Evolutionary conservation across 2,329 filamentous ascomycete genomes (phyloP).

Genomic region (Arachnomyces sp.): DNA sequence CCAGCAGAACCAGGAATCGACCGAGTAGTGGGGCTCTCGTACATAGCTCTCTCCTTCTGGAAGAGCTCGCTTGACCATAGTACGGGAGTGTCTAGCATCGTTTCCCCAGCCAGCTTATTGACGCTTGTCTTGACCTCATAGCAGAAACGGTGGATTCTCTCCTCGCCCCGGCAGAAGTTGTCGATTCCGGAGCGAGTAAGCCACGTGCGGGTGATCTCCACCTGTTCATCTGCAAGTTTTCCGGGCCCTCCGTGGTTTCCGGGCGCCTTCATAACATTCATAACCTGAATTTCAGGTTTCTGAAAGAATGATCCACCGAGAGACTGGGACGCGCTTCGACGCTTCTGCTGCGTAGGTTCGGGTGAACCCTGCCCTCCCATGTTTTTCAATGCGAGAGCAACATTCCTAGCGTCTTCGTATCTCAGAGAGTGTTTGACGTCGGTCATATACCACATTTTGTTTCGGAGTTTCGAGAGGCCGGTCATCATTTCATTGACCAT

Average conservation of each 20-base stretch:
- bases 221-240: constrained; percentile 92
- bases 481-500: constrained; percentile 67
- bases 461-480: constrained; percentile 64
- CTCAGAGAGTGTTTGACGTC: constrained; percentile 83
- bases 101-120: constrained; percentile 75
- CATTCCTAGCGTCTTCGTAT: constrained; percentile 79
- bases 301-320: constrained; percentile 56
- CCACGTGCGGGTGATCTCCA: constrained; percentile 76
- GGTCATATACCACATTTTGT: constrained; percentile 98
- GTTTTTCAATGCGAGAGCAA: constrained; percentile 78
- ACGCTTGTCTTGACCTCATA: constrained; percentile 83
- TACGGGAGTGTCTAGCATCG: constrained; percentile 73
- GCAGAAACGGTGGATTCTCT: constrained; percentile 87
- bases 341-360: constrained; percentile 20
- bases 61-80: constrained; percentile 90
- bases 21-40: constrained; percentile 33
- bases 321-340: constrained; percentile 38
- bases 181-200: constrained; percentile 72
- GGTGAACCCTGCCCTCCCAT: constrained; percentile 58
- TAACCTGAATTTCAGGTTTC: constrained; percentile 72
- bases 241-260: constrained; percentile 83
- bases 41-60: constrained; percentile 53
- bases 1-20: constrained; percentile 38
- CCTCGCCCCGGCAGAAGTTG: constrained; percentile 91
- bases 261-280: constrained; percentile 76